Percentiles rank a stretch among this genome's conserved stretches.
Evolutionary conservation across 495 filamentous ascomycete species (phyloP).

Genomic region (Daldinia decipiens): DNA sequence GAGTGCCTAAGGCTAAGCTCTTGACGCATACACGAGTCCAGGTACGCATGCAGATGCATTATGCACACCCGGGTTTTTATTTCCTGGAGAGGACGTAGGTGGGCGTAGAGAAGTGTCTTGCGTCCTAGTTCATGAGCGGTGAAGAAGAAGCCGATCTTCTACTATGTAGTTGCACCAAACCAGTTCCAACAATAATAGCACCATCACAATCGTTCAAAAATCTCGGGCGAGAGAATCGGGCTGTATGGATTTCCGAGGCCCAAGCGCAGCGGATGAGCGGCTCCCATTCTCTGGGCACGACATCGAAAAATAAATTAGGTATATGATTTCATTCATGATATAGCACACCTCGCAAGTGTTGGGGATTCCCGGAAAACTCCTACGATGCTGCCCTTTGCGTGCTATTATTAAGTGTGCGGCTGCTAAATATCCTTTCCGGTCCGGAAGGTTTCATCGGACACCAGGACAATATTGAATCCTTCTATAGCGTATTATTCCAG

Average conservation of each 20-base stretch:
- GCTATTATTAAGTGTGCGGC: slow-evolving; percentile 35
- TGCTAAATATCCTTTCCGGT: slow-evolving; percentile 22
- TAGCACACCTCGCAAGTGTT: slow-evolving; percentile 2
- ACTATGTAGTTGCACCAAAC: not conserved
- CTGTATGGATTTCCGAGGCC: slow-evolving; percentile 12
- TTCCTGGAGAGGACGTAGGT: not conserved
- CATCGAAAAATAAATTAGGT: not conserved
- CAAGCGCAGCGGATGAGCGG: slow-evolving; percentile 25
- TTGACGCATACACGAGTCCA: slow-evolving; percentile 12
- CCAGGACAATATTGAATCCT: slow-evolving; percentile 26
- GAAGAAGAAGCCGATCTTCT: slow-evolving; percentile 10
- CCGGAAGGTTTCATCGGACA: slow-evolving; percentile 34
- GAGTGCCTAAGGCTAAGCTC: slow-evolving; percentile 5
- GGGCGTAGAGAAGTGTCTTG: not conserved
- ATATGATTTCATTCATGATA: slow-evolving; percentile 23
- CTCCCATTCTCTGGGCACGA: slow-evolving; percentile 25
- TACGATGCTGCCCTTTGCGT: slow-evolving; percentile 21
- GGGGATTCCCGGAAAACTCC: slow-evolving; percentile 21
- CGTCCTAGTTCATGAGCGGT: slow-evolving; percentile 13
- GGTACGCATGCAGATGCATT: slow-evolving; percentile 4
- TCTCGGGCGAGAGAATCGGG: slow-evolving; percentile 17
- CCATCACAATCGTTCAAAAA: slow-evolving; percentile 26
- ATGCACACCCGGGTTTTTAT: not conserved
- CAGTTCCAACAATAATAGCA: slow-evolving; percentile 31
- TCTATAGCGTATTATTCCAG: slow-evolving; percentile 21